These are phyloP conservation scores for Nicotiana noctiflora DNA, from an alignment of 257 asterid species.

Conservation along the genomic window DNA sequence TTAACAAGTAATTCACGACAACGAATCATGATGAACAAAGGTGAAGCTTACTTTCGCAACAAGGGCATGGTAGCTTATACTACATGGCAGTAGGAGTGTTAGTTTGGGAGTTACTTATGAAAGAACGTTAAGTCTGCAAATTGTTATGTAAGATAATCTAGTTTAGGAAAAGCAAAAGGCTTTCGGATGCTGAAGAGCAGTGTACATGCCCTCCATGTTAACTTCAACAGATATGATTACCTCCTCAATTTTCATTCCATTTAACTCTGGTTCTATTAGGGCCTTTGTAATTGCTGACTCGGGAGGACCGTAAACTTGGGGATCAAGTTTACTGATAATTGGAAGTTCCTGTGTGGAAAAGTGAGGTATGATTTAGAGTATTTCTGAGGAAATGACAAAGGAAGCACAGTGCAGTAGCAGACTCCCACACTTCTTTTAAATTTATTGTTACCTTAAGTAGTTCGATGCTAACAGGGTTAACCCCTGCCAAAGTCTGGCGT, in stretches of 20 bases:
- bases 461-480: constrained; percentile 20
- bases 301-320: constrained; percentile 15
- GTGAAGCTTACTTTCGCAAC: not conserved
- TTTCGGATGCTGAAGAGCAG: too few relatives aligned
- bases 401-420: not conserved
- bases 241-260: constrained; percentile 58
- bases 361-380: not conserved
- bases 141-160: too few relatives aligned
- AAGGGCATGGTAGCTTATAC: not conserved
- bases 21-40: not conserved
- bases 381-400: not conserved
- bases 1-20: too few relatives aligned
- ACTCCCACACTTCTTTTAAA: not conserved
- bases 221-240: constrained; percentile 17
- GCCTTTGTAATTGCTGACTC: constrained; percentile 51
- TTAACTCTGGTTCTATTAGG: constrained; percentile 48
- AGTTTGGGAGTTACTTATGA: too few relatives aligned
- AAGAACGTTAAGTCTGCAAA: too few relatives aligned
- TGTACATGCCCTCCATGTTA: too few relatives aligned
- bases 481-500: constrained; percentile 21
- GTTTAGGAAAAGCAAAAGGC: too few relatives aligned
- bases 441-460: constrained; percentile 11
- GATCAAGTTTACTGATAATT: constrained; percentile 27
- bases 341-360: constrained; percentile 16
- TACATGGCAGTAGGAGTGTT: too few relatives aligned